Percentiles rank a stretch among this genome's conserved stretches.
phyloP scores from a whole-genome alignment of 805 yeast genomes.

The Candida dendrica region DNA sequence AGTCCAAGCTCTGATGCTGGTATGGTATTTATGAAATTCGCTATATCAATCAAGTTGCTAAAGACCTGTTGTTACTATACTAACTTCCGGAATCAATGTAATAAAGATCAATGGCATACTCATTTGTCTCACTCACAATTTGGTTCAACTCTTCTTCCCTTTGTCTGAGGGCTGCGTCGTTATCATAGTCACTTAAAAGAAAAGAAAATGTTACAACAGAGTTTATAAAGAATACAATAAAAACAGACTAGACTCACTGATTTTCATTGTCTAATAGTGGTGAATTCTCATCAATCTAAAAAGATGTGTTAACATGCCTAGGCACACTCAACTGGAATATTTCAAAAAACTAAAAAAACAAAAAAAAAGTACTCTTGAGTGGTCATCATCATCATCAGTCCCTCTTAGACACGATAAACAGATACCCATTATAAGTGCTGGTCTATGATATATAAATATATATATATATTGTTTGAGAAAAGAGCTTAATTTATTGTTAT shows the following conservation, averaged over 20 bases:
- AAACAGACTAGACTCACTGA: not conserved
- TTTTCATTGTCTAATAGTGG: slow-evolving; percentile 23
- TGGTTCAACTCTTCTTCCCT: slow-evolving; percentile 39
- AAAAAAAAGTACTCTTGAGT: slow-evolving; percentile 11
- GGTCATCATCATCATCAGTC: slow-evolving; percentile 30
- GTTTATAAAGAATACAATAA: no score
- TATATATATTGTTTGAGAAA: no score
- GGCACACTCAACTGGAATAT: no score
- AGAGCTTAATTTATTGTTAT: no score
- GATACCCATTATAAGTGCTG: slow-evolving; percentile 41
- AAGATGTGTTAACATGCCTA: slow-evolving; percentile 22
- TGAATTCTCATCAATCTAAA: slow-evolving; percentile 31
- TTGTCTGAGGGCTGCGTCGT: slow-evolving; percentile 14
- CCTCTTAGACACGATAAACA: slow-evolving; percentile 40
- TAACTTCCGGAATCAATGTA: no score
- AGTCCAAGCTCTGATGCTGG: slow-evolving; percentile 9
- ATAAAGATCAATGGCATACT: no score
- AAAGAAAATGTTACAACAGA: not conserved
- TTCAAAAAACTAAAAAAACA: slow-evolving; percentile 19
- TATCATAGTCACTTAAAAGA: slow-evolving; percentile 13
- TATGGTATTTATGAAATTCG: slow-evolving; percentile 12
- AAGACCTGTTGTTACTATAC: not conserved
- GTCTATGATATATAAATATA: no score
- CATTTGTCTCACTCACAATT: slow-evolving; percentile 36
- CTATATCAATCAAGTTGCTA: slow-evolving; percentile 15